These are phyloP conservation scores for Myxozyma vanderwaltii DNA, from an alignment of 805 yeast genomes.

Conservation along the genomic window DNA sequence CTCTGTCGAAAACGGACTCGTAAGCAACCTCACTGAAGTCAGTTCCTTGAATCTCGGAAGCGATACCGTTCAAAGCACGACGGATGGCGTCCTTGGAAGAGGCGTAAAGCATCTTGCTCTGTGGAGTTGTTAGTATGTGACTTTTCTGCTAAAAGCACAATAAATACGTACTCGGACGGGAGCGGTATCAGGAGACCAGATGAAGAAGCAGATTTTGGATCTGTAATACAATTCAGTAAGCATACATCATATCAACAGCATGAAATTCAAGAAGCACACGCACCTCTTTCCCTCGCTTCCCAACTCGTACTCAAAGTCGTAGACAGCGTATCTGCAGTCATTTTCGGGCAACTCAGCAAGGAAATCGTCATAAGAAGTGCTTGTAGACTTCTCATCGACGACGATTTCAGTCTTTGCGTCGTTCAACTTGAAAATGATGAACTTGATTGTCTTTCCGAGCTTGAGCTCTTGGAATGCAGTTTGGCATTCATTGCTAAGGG, in stretches of 20 bases:
- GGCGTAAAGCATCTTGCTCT: constrained; percentile 94
- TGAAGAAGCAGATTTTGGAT: constrained; percentile 67
- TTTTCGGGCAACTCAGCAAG: constrained; percentile 88
- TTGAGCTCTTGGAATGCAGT: constrained; percentile 94
- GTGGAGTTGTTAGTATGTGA: not conserved
- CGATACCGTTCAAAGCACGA: constrained; percentile 93
- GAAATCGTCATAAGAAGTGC: constrained; percentile 78
- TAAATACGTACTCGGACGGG: constrained; percentile 62
- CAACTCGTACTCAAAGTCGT: constrained; percentile 93
- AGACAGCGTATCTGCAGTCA: constrained; percentile 94
- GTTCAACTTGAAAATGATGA: constrained; percentile 76
- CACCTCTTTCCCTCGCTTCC: constrained; percentile 93
- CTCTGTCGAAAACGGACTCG: constrained; percentile 88
- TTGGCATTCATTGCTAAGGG: constrained; percentile 87
- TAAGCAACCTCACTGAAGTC: constrained; percentile 96
- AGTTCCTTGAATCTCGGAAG: constrained; percentile 96
- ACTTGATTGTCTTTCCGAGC: constrained; percentile 81
- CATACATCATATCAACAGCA: too few species aligned
- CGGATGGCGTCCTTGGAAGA: constrained; percentile 97
- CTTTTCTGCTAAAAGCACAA: too few species aligned
- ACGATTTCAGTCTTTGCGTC: constrained; percentile 87
- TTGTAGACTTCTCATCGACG: constrained; percentile 80
- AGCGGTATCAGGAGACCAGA: constrained; percentile 99
- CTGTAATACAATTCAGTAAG: constrained; percentile 35
- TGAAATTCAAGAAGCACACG: constrained; percentile 37